Evolutionary conservation across 2,329 filamentous ascomycete genomes (phyloP).

Genomic region (Ceratocystis alfenasii): DNA sequence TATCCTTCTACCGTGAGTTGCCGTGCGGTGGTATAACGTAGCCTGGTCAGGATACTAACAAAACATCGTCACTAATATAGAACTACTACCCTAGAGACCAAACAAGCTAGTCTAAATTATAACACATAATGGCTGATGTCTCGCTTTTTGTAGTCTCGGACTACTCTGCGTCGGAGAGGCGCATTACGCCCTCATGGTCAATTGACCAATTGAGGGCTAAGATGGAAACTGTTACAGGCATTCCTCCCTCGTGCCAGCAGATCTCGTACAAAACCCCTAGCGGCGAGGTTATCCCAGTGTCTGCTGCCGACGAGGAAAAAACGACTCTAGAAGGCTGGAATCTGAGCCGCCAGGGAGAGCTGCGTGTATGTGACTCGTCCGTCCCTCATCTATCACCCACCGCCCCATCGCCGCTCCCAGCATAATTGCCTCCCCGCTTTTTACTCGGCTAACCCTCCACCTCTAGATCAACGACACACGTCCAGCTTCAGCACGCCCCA

Average conservation of each 20-base stretch:
- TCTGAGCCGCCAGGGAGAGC: constrained; percentile 62
- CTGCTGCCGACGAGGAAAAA: constrained; percentile 60
- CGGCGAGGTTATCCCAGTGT: constrained; percentile 48
- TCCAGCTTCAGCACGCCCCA: constrained; percentile 59
- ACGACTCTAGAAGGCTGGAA: constrained; percentile 52
- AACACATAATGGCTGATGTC: constrained; percentile 51
- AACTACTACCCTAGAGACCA: not conserved
- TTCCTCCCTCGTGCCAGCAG: constrained; percentile 67
- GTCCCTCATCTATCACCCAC: not conserved
- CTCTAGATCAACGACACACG: constrained; percentile 65
- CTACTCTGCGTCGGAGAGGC: constrained; percentile 71
- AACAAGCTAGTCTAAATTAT: not conserved
- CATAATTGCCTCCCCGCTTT: not conserved
- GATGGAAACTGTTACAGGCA: constrained; percentile 84
- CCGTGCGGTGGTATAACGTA: too few relatives aligned
- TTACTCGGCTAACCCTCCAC: not conserved
- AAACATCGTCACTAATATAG: not conserved
- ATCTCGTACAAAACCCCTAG: constrained; percentile 57
- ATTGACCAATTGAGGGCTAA: constrained; percentile 73
- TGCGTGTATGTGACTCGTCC: constrained; percentile 54
- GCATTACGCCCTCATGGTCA: constrained; percentile 85
- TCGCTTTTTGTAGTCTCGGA: constrained; percentile 64
- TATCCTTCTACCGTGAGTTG: too few relatives aligned
- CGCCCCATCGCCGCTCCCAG: not conserved
- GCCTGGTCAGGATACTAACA: not conserved